Conservation (phyloP, 2,329 filamentous ascomycete species). For the Colletotrichum sp. region DNA sequence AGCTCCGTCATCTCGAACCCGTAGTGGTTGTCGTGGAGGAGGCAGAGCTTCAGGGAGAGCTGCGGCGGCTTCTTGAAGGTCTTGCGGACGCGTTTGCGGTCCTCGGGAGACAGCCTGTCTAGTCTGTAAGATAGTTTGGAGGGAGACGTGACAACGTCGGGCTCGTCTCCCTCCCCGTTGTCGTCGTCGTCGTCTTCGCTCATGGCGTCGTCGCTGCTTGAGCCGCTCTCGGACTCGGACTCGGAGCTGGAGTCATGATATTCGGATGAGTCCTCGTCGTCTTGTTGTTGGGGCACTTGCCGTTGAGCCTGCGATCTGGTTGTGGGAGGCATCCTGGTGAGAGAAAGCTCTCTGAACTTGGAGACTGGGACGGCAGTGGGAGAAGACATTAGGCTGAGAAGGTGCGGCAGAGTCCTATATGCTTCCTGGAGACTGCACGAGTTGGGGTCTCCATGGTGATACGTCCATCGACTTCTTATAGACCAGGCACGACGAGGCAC, state of each 20-base stretch:
- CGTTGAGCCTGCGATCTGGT: constrained; percentile 34
- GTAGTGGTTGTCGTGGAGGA: constrained; percentile 52
- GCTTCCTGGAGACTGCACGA: background rate
- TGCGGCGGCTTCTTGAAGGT: constrained; percentile 53
- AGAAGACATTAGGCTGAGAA: constrained; percentile 13
- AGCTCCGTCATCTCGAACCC: constrained; percentile 63
- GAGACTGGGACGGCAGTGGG: constrained; percentile 37
- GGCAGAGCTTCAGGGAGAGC: constrained; percentile 56
- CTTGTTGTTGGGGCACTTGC: constrained; percentile 24
- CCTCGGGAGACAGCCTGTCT: constrained; percentile 40
- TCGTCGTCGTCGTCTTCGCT: constrained; percentile 30
- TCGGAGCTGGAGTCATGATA: constrained; percentile 30
- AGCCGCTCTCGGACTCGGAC: constrained; percentile 26
- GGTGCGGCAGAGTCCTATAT: constrained; percentile 3
- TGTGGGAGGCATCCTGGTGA: constrained; percentile 42
- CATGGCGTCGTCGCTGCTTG: constrained; percentile 26
- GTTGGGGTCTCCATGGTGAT: constrained; percentile 10
- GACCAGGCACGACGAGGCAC: background rate
- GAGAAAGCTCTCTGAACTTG: constrained; percentile 45
- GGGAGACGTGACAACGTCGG: constrained; percentile 39
- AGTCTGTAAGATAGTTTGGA: constrained; percentile 45
- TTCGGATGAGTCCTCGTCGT: constrained; percentile 4
- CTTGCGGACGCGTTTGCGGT: constrained; percentile 44
- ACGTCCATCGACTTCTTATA: constrained; percentile 13
- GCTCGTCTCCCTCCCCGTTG: constrained; percentile 22